phyloP scores from a whole-genome alignment of 2,329 filamentous ascomycete species.

The Colletotrichum eleusines region DNA sequence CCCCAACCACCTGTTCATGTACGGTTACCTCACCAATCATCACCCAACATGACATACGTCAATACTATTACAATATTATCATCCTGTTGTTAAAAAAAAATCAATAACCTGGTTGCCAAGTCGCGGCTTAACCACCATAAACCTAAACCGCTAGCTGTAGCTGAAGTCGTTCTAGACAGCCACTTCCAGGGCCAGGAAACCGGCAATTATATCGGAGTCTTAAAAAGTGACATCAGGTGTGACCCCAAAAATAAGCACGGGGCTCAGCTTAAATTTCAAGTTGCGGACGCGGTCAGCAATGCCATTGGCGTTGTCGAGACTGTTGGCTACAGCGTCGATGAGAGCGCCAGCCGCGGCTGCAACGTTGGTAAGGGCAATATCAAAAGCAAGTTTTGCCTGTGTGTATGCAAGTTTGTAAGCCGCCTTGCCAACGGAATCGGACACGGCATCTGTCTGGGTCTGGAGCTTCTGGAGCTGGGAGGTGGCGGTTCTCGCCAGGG shows the following conservation, averaged over 20 bases:
- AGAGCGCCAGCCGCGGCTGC: not conserved
- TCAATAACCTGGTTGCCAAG: not conserved
- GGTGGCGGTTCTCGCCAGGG: slow-evolving; percentile 7
- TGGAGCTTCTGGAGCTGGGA: not conserved
- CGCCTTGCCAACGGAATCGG: not conserved
- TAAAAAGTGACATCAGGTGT: slow-evolving; percentile 7
- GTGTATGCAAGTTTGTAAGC: slow-evolving; percentile 1
- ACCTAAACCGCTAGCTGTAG: too few relatives aligned
- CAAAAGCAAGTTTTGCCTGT: slow-evolving; percentile 1
- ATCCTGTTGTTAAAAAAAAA: not conserved
- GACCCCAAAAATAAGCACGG: slow-evolving; percentile 5
- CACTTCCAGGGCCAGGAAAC: not conserved
- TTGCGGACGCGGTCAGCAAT: not conserved
- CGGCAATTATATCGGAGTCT: not conserved
- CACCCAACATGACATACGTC: not conserved
- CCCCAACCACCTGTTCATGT: not conserved
- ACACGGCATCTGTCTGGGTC: not conserved
- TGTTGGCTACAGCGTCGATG: not conserved
- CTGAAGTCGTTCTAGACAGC: not conserved
- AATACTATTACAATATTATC: not conserved
- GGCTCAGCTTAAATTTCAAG: not conserved
- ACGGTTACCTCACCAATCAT: not conserved
- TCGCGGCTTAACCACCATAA: not conserved
- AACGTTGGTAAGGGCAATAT: not conserved
- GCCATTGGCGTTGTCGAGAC: not conserved